Evolutionary conservation across 2,329 filamentous ascomycete genomes (phyloP), one percentile per base, ranked within the genome.

Genomic region (Penicillium fuscoglaucum): DNA sequence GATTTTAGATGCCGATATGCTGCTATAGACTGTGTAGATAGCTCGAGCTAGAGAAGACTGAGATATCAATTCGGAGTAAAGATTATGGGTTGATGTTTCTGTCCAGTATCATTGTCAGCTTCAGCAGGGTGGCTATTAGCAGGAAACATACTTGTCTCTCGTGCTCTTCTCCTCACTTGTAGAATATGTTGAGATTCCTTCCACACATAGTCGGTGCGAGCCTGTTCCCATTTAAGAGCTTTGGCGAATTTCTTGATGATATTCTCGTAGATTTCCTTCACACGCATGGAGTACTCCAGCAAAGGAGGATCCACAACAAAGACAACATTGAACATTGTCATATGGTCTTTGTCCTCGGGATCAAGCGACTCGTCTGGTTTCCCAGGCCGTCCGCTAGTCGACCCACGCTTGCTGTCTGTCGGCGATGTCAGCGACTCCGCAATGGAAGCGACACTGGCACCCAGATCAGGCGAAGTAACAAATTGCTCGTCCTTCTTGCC

Each of bases 321-420:
- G 26, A 98, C 92, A 12, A 97, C 84, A 73, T 97, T 96, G 77
- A 99, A 99, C 93, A 98, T 98, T 62, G 88, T 92, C 90, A 98
- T 93, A 47, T 85, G 85, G 58, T 84, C 78, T 59, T 80, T 82
- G 51, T 80, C 79, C 47, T 72, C 68, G 0, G 61, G 57, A 50
- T 76, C 72, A 41, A 67, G 43, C 6, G 63, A 58, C 45, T 69
- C 70, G 44, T 66, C 65, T 4, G 61, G 44, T 50, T 66, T 70
- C 19, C 63, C 65, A 8, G 61, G 52, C 51, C 65, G 64, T 33
- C 51, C 63, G 56, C 67, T 68, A 8, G 65, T 60, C 19, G 64
- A 68, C 28, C 59, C 58, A 31, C 67, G 66, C 57, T 70, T 71
- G 28, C 55, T 58, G 19, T 66, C 72, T 40, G 63, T 63, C 12